Percentiles rank a stretch among this genome's conserved stretches.
phyloP scores from a whole-genome alignment of 306 rosid genomes.

The Amphicarpaea edgeworthii region DNA sequence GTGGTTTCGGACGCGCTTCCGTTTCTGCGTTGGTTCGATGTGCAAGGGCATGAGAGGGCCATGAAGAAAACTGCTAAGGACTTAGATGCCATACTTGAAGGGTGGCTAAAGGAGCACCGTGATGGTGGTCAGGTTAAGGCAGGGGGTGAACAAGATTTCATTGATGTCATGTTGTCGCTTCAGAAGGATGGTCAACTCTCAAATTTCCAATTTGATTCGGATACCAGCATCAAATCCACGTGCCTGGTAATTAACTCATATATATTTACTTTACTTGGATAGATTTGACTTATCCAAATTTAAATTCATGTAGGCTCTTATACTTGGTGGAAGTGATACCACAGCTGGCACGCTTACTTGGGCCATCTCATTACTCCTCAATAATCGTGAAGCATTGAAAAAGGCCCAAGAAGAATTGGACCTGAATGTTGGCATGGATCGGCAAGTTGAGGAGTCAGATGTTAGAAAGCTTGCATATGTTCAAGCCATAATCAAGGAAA shows the following conservation, averaged over 20 bases:
- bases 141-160: constrained; percentile 61
- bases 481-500: constrained; percentile 64
- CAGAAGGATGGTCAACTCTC: constrained; percentile 49
- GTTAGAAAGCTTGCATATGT: constrained; percentile 49
- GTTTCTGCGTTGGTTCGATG: constrained; percentile 62
- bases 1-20: constrained; percentile 65
- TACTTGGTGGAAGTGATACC: constrained; percentile 67
- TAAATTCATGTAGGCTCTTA: no score
- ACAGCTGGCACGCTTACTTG: constrained; percentile 57
- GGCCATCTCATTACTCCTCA: constrained; percentile 66
- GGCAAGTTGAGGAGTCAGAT: constrained; percentile 63
- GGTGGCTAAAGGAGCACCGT: constrained; percentile 68
- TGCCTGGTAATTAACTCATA: no score
- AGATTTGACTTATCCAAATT: no score
- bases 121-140: constrained; percentile 19
- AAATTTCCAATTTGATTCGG: constrained; percentile 50
- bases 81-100: constrained; percentile 57
- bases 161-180: constrained; percentile 67
- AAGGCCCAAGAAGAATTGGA: constrained; percentile 67
- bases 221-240: constrained; percentile 64
- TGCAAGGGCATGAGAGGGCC: constrained; percentile 63
- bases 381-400: constrained; percentile 46
- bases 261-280: no score
- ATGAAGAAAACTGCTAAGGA: constrained; percentile 73
- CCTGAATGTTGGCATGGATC: constrained; percentile 50